Conservation (phyloP, 306 rosid species). For the Astragalus glycyphyllos region DNA sequence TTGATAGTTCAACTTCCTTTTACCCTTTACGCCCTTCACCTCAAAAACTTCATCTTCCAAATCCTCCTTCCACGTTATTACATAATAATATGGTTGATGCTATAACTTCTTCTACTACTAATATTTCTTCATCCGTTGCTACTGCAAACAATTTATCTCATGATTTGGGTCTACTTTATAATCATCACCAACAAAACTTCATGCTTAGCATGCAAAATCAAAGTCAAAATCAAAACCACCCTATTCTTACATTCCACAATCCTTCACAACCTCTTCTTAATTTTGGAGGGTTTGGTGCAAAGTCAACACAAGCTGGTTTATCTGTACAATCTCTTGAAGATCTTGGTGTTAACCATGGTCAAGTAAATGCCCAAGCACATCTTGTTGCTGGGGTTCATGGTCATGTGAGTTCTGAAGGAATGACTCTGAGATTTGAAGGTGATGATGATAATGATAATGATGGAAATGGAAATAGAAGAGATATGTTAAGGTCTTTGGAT, state of each 20-base stretch:
- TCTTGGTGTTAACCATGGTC: conserved; percentile 44
- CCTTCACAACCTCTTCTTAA: conserved; percentile 37
- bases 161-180: conserved; percentile 42
- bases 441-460: not conserved
- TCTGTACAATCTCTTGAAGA: conserved; percentile 51
- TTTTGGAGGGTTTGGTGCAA: conserved; percentile 44
- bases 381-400: not conserved
- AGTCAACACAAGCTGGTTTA: conserved; percentile 31
- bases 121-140: not conserved
- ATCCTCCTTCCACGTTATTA: conserved; percentile 45
- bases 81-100: conserved; percentile 50
- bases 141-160: conserved; percentile 38
- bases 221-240: conserved; percentile 18
- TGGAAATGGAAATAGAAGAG: not conserved
- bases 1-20: conserved; percentile 34
- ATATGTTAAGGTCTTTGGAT: not conserved
- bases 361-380: conserved; percentile 26
- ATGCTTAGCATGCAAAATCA: conserved; percentile 56
- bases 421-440: conserved; percentile 6
- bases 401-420: not conserved
- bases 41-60: conserved; percentile 51
- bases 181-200: conserved; percentile 41
- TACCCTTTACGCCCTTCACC: conserved; percentile 72
- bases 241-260: conserved; percentile 52
- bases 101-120: conserved; percentile 31